A percentile compares a stretch with the other conserved stretches of the same genome.
These are phyloP conservation scores for Naematelia aurantialba DNA, from an alignment of 768 basidiomycete genomes.

Conservation along the genomic window DNA sequence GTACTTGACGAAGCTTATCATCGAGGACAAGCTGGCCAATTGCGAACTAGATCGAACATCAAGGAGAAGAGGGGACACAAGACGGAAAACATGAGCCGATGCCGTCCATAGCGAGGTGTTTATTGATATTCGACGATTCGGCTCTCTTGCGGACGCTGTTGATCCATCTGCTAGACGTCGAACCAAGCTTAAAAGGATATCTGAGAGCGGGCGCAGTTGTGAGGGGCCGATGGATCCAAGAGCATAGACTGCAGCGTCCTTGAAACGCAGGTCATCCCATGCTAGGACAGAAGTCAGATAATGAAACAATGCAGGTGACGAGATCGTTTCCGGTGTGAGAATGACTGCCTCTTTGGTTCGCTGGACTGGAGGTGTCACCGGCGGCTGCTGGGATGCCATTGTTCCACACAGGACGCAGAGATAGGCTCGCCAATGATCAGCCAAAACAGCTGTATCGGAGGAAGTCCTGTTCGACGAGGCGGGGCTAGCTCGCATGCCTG, in stretches of 20 bases:
- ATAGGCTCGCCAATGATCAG: conserved; percentile 48
- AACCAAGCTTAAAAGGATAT: conserved; percentile 74
- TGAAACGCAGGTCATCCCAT: conserved; percentile 75
- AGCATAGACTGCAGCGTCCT: conserved; percentile 79
- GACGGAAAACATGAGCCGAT: conserved; percentile 80
- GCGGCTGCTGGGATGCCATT: conserved; percentile 50
- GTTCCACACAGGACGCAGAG: conserved; percentile 81
- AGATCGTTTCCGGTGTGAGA: conserved; percentile 74
- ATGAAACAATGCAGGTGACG: conserved; percentile 78
- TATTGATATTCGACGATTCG: conserved; percentile 69
- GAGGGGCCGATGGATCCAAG: conserved; percentile 78
- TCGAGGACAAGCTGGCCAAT: conserved; percentile 69
- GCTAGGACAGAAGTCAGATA: conserved; percentile 83
- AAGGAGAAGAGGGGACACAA: conserved; percentile 73
- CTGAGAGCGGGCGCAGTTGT: conserved; percentile 74
- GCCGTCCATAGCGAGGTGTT: conserved; percentile 68
- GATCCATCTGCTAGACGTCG: conserved; percentile 79
- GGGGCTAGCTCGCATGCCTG: conserved; percentile 14
- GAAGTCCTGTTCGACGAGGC: conserved; percentile 18
- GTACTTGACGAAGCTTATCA: conserved; percentile 80
- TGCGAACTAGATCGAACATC: conserved; percentile 66
- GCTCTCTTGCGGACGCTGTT: conserved; percentile 54
- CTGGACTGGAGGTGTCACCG: conserved; percentile 39
- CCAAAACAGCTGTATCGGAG: conserved; percentile 37
- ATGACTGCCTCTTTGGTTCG: conserved; percentile 52